Evolutionary conservation across 495 filamentous ascomycete genomes (phyloP).

Genomic region (Baudoinia panamericana): DNA sequence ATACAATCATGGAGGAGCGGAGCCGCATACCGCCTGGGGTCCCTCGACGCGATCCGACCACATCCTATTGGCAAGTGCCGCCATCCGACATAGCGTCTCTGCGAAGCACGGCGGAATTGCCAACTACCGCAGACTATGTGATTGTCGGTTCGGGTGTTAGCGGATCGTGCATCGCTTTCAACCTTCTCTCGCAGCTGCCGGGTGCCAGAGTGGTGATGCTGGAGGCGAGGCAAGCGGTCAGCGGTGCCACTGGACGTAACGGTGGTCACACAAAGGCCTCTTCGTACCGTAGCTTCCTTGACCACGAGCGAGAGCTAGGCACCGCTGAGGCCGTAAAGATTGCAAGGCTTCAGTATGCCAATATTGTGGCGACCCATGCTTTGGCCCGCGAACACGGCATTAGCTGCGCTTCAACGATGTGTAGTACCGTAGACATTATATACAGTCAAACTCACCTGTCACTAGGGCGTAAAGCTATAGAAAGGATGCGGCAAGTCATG

Average conservation of each 20-base stretch:
- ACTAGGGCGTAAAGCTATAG: slow-evolving; percentile 35
- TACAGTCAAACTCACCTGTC: slow-evolving; percentile 39
- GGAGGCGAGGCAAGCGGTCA: slow-evolving; percentile 44
- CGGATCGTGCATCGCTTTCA: slow-evolving; percentile 47
- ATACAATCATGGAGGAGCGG: slow-evolving; percentile 19
- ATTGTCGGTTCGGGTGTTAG: slow-evolving; percentile 64
- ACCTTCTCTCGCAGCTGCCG: slow-evolving; percentile 33
- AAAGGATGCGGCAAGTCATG: slow-evolving; percentile 30
- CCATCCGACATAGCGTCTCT: slow-evolving; percentile 43
- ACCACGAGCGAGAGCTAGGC: slow-evolving; percentile 32
- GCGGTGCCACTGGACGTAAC: slow-evolving; percentile 49
- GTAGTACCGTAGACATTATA: slow-evolving; percentile 46
- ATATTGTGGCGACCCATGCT: slow-evolving; percentile 41
- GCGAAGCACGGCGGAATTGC: slow-evolving; percentile 37
- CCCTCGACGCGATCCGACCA: slow-evolving; percentile 41
- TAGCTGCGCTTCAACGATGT: slow-evolving; percentile 37
- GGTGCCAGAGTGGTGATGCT: slow-evolving; percentile 37
- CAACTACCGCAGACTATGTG: slow-evolving; percentile 39
- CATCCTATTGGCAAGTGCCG: slow-evolving; percentile 59
- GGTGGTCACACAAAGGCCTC: slow-evolving; percentile 55
- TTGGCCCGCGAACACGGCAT: slow-evolving; percentile 41
- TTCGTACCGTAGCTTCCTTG: slow-evolving; percentile 42
- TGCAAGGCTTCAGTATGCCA: slow-evolving; percentile 42
- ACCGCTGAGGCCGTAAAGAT: slow-evolving; percentile 39
- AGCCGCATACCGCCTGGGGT: slow-evolving; percentile 11